Base-by-base conservation (phyloP, 306 rosid species). In the Trifolium fragiferum region DNA sequence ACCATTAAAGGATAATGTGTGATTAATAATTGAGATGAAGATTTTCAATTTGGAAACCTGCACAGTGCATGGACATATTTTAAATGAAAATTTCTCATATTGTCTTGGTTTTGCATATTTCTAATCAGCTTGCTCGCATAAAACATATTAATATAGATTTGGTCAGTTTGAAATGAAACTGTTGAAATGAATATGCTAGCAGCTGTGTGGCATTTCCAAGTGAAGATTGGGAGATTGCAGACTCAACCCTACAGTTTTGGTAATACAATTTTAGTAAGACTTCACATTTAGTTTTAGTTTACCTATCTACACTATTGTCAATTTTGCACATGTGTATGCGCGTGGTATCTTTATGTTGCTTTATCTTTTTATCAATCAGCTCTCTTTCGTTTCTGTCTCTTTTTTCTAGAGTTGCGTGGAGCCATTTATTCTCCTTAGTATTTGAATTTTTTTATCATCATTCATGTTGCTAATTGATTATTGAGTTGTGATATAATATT, bases 181-280 rank as follows among this genome's bases (percentile, higher is more conserved):
- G 73, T 75, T 85, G 60, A 30, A 30, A 30, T 30, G 33, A 59
- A 38, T 63, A 16, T 83, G 78, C 41, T 80, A 33, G 88, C 96
- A 91, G 98, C 74, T 93, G 98, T 38, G 89, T 93, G 83, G 91
- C 98, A 69, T 93, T 89, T 89, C 91, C 94, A 59, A 78, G 92
- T 87, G 97, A 88, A 81, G 98, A 91, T 76, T 93, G 97, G 98
- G 98, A 93, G 90, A 88, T 88, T 78, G 91, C 98, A 41, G 98
- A 93, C 86, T 88, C 96, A 58, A 89, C 98, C 40, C 82, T 93
- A 66, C 98, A 89, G 81, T 91, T 93, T 85, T 93, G 98, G 98
- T 93, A 93, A 80, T 76, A 70, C 69, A 57, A 30, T 61, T 81
- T 79, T 74, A 38, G 44, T 15, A 37, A 41, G 69, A 68, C 38